Conservation (phyloP, 345 rosid species). For the Eucalyptus grandis region DNA sequence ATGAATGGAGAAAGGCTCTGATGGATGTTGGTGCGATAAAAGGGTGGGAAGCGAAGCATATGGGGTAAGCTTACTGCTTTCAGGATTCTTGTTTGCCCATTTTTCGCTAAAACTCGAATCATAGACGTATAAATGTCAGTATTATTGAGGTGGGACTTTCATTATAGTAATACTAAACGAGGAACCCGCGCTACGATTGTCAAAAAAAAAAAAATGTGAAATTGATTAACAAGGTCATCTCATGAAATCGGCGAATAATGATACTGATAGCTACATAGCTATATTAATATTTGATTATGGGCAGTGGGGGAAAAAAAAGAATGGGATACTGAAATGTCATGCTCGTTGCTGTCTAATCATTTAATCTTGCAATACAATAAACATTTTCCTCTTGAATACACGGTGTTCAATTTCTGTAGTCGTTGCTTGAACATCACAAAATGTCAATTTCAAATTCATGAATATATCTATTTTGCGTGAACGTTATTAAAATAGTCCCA, state of each 20-base stretch:
- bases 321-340: background rate
- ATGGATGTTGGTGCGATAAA: fast-evolving
- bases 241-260: background rate
- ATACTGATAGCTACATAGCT: background rate
- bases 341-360: background rate
- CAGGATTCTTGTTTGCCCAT: no score
- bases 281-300: background rate
- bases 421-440: background rate
- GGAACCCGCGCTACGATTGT: background rate
- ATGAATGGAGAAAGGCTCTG: fast-evolving
- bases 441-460: background rate
- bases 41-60: background rate
- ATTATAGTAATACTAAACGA: background rate
- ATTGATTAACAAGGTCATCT: background rate
- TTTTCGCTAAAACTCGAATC: fast-evolving
- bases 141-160: fast-evolving
- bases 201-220: background rate
- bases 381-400: background rate
- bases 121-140: fast-evolving
- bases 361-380: background rate
- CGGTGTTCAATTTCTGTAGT: background rate
- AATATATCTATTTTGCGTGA: background rate
- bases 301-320: background rate
- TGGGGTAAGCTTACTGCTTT: background rate
- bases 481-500: background rate